These are phyloP conservation scores for Erodium texanum DNA, from an alignment of 441 rosid species.

Conservation along the genomic window DNA sequence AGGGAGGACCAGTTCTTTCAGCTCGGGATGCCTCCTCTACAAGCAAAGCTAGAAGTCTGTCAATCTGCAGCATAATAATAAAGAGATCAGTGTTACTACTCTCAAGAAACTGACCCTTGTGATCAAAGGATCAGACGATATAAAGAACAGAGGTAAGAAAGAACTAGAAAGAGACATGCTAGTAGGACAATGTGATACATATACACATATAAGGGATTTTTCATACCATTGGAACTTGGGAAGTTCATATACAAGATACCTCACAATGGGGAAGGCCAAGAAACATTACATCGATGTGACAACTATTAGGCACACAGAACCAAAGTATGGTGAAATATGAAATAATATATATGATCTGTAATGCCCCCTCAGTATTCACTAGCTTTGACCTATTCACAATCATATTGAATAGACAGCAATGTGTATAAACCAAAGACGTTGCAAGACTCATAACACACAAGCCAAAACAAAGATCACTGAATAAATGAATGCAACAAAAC, in stretches of 20 bases:
- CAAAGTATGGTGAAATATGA: background rate
- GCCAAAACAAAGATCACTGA: background rate
- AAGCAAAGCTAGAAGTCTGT: slow-evolving; percentile 29
- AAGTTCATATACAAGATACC: background rate
- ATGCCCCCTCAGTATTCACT: background rate
- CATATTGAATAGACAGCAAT: background rate
- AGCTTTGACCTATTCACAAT: background rate
- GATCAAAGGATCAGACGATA: background rate
- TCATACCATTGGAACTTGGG: background rate
- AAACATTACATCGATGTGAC: background rate
- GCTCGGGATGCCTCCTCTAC: slow-evolving; percentile 28
- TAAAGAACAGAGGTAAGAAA: background rate
- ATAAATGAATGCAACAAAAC: background rate
- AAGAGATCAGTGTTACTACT: slow-evolving; percentile 13
- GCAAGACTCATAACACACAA: background rate
- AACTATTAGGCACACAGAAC: background rate
- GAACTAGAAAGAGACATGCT: background rate
- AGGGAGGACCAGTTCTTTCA: slow-evolving; percentile 26
- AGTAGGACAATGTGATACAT: background rate
- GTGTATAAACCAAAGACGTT: background rate
- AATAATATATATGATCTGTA: background rate
- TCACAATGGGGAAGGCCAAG: background rate
- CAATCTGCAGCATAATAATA: slow-evolving; percentile 21
- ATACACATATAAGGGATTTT: background rate
- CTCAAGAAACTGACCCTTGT: background rate